Evolutionary conservation across 78 protist species (phyloP).

Genomic region (Dictyostelium capitatum): DNA sequence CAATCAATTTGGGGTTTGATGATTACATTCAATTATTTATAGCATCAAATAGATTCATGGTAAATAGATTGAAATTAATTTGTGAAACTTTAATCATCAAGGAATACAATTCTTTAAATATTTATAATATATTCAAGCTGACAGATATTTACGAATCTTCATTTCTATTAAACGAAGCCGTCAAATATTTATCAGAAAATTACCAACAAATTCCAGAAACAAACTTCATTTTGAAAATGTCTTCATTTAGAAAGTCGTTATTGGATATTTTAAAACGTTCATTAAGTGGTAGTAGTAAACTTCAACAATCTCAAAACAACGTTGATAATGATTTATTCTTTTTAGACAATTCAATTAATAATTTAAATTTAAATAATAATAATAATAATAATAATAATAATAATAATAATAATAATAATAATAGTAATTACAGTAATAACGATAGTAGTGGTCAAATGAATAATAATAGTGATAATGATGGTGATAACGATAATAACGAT

Average conservation of each 20-base stretch:
- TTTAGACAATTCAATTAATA: not conserved
- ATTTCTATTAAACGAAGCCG: conserved; percentile 22
- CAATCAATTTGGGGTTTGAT: conserved; percentile 19
- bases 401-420: not conserved
- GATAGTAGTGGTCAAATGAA: too few relatives aligned
- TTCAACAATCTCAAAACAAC: too few relatives aligned
- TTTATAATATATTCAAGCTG: conserved; percentile 36
- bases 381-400: not conserved
- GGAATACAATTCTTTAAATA: conserved; percentile 7
- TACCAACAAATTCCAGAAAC: not conserved
- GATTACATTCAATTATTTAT: conserved; percentile 39
- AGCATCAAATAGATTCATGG: conserved; percentile 69
- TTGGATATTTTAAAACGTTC: conserved; percentile 24
- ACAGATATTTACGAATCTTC: conserved; percentile 62
- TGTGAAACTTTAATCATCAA: conserved; percentile 40
- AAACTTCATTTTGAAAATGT: conserved; percentile 31
- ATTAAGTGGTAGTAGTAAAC: not conserved
- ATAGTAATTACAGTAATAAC: not conserved
- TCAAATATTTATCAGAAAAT: conserved; percentile 37
- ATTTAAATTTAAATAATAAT: not conserved
- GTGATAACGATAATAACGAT: not conserved
- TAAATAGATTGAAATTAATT: conserved; percentile 30
- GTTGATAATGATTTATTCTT: too few relatives aligned
- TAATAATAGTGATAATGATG: not conserved
- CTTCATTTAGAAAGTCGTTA: conserved; percentile 45